These are phyloP conservation scores for Sporothrix luriei DNA, from an alignment of 2,329 filamentous ascomycete species.

Conservation along the genomic window DNA sequence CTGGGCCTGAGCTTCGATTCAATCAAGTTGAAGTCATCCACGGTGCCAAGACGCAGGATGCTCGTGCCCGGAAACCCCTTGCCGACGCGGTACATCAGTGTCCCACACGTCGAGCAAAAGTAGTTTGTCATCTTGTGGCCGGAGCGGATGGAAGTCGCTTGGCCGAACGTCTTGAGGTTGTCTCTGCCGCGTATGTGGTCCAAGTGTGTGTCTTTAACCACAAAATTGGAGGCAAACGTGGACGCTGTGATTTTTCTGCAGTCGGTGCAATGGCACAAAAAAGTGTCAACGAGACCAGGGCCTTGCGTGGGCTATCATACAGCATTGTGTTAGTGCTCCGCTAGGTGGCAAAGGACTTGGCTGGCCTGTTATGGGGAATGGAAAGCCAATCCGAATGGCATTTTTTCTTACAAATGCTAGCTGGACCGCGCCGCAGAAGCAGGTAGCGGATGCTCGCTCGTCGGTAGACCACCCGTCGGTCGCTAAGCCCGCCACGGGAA, in stretches of 20 bases:
- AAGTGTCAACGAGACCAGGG: conserved; percentile 52
- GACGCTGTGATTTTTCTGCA: conserved; percentile 65
- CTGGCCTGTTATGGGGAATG: neutral
- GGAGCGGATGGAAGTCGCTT: conserved; percentile 52
- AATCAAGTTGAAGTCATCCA: conserved; percentile 46
- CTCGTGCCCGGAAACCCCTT: conserved; percentile 45
- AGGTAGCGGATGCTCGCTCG: conserved; percentile 58
- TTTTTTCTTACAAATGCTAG: conserved; percentile 47
- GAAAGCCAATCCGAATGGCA: no score
- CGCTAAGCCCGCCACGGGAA: conserved; percentile 47
- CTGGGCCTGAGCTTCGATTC: conserved; percentile 53
- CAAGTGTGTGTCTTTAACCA: conserved; percentile 50
- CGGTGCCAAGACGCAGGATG: conserved; percentile 40
- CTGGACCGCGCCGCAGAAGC: conserved; percentile 60
- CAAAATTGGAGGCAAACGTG: conserved; percentile 64
- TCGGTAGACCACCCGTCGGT: conserved; percentile 43
- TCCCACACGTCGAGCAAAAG: conserved; percentile 63
- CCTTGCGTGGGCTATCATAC: conserved; percentile 50
- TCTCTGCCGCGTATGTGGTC: conserved; percentile 56
- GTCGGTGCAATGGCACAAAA: conserved; percentile 63
- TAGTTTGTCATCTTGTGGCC: conserved; percentile 60
- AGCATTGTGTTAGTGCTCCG: neutral
- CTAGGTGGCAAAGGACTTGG: neutral
- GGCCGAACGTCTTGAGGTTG: conserved; percentile 51
- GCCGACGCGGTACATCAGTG: conserved; percentile 53